Base-by-base conservation (phyloP, 495 filamentous ascomycete genomes). In the Sordaria brevicollis region DNA sequence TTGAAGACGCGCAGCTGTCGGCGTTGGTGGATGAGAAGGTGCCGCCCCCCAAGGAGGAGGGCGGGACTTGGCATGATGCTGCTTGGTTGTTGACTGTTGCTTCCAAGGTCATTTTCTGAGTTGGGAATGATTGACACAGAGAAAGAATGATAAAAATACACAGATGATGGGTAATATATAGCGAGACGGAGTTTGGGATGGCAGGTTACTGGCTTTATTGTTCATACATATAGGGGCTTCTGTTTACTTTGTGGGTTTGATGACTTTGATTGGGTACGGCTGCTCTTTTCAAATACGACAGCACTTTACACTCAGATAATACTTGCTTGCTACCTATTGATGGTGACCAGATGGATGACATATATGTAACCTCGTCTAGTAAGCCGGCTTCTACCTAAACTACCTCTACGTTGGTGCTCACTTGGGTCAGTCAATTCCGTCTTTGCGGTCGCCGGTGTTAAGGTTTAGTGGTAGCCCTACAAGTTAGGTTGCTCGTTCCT, bases 71-170 rank as follows among this genome's bases (percentile, higher is more conserved):
- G 93, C 86, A 90, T 70, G 93, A 96, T 82, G 93, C 91, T 38
- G 86, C 90, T 33, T 97, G 92, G 93, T 79, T 97, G 70, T 81
- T 96, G 66, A 89, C 87, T 65, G 88, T 94, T 66, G 90, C 92
- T 29, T 90, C 87, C 38, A 91, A 89, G 71, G 88, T 92, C 25
- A 78, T 96, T 29, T 77, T 91, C 68, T 92, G 79, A 82, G 10
- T 4, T n/a, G 17, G 38, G 17, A 7, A 19, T 8, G 6, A n/a
- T n/a, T n/a, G n/a, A n/a, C n/a, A n/a, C n/a, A n/a, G n/a, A n/a
- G 15, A 7, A 7, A 41, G 38, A 7, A 25, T 36, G n/a, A 25
- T 3, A 10, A 49, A 54, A 54, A 29, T 1, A 29, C 13, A 29
- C 17, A 43, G 39, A 43, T 0, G 8, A 43, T 43, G 39, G n/a